Evolutionary conservation across 495 filamentous ascomycete genomes (phyloP).

Genomic region (Neurospora tetraspora): DNA sequence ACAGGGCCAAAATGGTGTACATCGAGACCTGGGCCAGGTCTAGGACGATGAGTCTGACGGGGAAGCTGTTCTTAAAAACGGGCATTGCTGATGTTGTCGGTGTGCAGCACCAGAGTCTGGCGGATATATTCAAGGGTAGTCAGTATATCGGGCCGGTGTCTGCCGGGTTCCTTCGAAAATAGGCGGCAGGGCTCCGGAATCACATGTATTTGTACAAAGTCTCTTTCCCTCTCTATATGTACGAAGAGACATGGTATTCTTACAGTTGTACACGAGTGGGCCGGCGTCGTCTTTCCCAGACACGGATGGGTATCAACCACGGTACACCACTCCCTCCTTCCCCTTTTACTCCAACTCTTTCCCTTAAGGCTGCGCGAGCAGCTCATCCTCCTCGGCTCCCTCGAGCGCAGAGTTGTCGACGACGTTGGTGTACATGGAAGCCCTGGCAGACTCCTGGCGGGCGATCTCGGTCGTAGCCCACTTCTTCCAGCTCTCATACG

Average conservation of each 20-base stretch:
- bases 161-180: not conserved
- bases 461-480: constrained; percentile 54
- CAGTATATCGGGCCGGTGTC: not conserved
- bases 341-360: not conserved
- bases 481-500: constrained; percentile 69
- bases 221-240: not conserved
- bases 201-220: not conserved
- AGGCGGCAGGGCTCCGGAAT: not conserved
- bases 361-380: not conserved
- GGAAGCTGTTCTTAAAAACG: constrained; percentile 48
- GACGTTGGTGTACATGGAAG: constrained; percentile 34
- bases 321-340: not conserved
- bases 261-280: constrained; percentile 1
- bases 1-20: constrained; percentile 56
- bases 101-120: constrained; percentile 28
- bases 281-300: not conserved
- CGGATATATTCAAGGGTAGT: not conserved
- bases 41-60: constrained; percentile 67
- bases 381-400: constrained; percentile 5
- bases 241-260: not conserved
- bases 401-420: constrained; percentile 7
- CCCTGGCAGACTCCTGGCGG: constrained; percentile 32
- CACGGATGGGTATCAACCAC: not conserved
- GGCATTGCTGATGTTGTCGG: constrained; percentile 34
- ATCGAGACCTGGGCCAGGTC: constrained; percentile 89